Base-by-base conservation (phyloP, 768 basidiomycete genomes). In the Russula griseocarnosa region DNA sequence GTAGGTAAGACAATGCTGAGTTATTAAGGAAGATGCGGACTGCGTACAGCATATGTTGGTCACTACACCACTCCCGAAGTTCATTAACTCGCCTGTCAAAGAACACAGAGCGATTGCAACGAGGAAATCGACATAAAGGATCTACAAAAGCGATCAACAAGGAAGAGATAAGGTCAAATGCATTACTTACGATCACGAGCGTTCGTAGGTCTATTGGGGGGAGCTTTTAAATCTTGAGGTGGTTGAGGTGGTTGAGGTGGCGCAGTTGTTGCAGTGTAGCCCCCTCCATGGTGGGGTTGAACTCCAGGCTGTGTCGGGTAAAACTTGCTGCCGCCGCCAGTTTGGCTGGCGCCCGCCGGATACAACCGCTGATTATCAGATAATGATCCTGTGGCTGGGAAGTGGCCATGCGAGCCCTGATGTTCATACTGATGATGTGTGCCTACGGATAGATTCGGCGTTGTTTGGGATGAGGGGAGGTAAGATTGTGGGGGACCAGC, bases 1-100 rank as follows among this genome's bases (percentile, higher is more conserved):
- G 5, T 11, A 42, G 5, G 49, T 57, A 14, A 58, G 50, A 5
- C 18, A 34, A n/a, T 0, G 28, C 13, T 1, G 11, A 16, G 11
- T 28, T 14, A 26, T 50, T 32, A 40, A 36, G 24, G 20, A n/a
- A 5, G 36, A n/a, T 7, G 13, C 3, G 18, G 5, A 36, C 6
- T 13, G 18, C 47, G 24, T 20, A 63, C 62, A 6, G 10, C 56
- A 63, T 63, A 16, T 63, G 62, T 22, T 22, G 10, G 1, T 42
- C 28, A 24, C 62, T 52, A n/a, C 62, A 63, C 55, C 55, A 63
- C 49, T 63, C 62, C 30, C 62, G 42, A 14, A 22, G 26, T 28
- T 57, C 49, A 46, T 36, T 22, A 56, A 46, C 3, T 0, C 30
- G 56, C 28, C 50, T 24, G 42, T 63, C 62, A 13, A 52, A 46